phyloP scores from a whole-genome alignment of 2,329 filamentous ascomycete genomes.

The Botrytis tulipae region DNA sequence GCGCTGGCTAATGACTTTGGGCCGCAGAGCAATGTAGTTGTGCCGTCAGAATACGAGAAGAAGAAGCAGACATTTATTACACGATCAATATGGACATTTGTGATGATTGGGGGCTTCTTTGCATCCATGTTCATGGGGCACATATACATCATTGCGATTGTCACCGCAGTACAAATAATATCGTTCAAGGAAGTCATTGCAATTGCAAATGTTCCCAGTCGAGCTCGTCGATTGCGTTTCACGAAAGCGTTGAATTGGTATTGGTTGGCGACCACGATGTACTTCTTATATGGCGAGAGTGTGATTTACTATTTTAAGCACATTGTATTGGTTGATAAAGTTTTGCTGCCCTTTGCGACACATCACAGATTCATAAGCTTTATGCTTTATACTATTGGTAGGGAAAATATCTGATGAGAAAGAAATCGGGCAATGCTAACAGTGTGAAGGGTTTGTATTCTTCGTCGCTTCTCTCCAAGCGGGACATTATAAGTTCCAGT shows the following conservation, averaged over 20 bases:
- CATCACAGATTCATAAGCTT: conserved; percentile 99
- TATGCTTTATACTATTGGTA: conserved; percentile 94
- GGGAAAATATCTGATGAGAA: conserved; percentile 35
- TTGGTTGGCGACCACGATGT: conserved; percentile 98
- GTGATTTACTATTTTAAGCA: conserved; percentile 99
- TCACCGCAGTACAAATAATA: conserved; percentile 91
- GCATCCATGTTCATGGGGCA: conserved; percentile 90
- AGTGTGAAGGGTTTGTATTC: conserved; percentile 80
- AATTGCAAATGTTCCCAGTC: conserved; percentile 90
- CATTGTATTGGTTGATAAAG: conserved; percentile 90
- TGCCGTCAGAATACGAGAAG: conserved; percentile 82
- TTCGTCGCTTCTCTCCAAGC: conserved; percentile 94
- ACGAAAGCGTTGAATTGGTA: conserved; percentile 99
- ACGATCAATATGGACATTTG: conserved; percentile 93
- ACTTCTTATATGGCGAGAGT: conserved; percentile 97
- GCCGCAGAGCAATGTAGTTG: conserved; percentile 28
- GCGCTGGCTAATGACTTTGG: conserved; percentile 28
- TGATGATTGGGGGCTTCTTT: conserved; percentile 96
- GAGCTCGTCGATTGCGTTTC: conserved; percentile 84
- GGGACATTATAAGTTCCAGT: conserved; percentile 96
- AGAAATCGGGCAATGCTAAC: conserved; percentile 34
- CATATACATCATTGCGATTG: conserved; percentile 92
- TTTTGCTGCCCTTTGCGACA: conserved; percentile 87
- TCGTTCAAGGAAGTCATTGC: conserved; percentile 99
- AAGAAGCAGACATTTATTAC: conserved; percentile 98